Evolutionary conservation across 1,139 yeast species (phyloP).

Genomic region (Zhuliangozyma blackwelliae): DNA sequence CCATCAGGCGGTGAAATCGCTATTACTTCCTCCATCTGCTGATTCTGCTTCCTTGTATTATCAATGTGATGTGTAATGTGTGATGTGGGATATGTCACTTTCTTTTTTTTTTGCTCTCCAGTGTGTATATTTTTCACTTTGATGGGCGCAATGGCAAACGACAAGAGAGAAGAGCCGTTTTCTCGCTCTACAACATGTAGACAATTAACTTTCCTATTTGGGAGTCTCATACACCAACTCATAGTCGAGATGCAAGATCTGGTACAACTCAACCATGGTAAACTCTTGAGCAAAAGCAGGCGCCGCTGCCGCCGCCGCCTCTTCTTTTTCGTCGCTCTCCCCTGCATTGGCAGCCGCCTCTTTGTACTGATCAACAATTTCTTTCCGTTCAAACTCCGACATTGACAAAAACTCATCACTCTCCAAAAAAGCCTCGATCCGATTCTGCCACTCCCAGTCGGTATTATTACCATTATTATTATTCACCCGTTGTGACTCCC

Average conservation of each 20-base stretch:
- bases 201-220: conserved; percentile 9
- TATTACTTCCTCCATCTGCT: conserved; percentile 2
- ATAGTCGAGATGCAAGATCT: conserved; percentile 13
- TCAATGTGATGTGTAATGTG: conserved; percentile 1
- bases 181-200: conserved; percentile 4
- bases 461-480: too few relatives aligned
- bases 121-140: conserved; percentile 1
- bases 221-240: conserved; percentile 11
- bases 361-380: conserved; percentile 5
- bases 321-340: neutral
- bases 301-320: neutral
- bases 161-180: conserved; percentile 4
- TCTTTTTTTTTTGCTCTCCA: neutral
- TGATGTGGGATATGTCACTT: too few relatives aligned
- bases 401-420: conserved; percentile 11
- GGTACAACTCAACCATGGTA: conserved; percentile 14
- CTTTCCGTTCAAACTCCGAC: conserved; percentile 9
- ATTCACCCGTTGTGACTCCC: conserved; percentile 5
- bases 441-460: conserved; percentile 5
- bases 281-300: conserved; percentile 10
- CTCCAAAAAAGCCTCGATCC: conserved; percentile 8
- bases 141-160: conserved; percentile 2
- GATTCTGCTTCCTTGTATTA: too few relatives aligned
- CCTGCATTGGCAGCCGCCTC: too few relatives aligned
- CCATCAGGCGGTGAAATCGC: neutral